phyloP scores from a whole-genome alignment of 83 land plant genomes.

The Picea abies region DNA sequence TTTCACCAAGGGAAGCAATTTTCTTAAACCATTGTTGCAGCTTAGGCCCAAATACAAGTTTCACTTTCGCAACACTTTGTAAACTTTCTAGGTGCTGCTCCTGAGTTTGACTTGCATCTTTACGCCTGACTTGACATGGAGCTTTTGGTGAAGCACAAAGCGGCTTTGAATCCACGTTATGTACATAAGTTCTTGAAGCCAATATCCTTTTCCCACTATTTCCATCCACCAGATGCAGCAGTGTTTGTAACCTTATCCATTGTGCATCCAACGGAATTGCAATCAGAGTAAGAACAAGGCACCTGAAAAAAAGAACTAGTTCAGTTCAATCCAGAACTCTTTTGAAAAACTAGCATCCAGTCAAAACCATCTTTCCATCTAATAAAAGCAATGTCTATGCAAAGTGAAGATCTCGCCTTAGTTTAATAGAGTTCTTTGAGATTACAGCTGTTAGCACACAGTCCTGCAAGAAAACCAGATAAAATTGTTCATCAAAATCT shows the following conservation, averaged over 20 bases:
- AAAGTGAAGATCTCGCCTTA: not conserved
- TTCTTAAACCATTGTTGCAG: not conserved
- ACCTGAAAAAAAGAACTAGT: not conserved
- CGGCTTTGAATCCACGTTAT: not conserved
- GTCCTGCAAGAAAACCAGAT: conserved; percentile 2
- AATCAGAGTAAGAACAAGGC: not conserved
- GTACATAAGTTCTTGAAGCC: not conserved
- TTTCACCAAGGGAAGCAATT: not conserved
- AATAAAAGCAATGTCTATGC: not conserved
- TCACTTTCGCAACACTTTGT: not conserved
- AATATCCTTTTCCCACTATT: not conserved
- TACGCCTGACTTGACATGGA: not conserved
- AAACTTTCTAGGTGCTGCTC: not conserved
- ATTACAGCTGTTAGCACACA: not conserved
- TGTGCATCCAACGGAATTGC: not conserved
- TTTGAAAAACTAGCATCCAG: not conserved
- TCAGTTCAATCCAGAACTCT: not conserved
- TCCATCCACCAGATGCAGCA: not conserved
- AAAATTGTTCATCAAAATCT: not conserved
- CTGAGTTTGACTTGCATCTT: not conserved
- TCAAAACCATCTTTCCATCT: not conserved
- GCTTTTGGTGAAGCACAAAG: not conserved
- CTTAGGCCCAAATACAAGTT: not conserved
- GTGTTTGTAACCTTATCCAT: not conserved
- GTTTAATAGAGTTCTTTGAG: not conserved